Base-by-base conservation (phyloP, 2,329 filamentous ascomycete genomes). In the Neocatenulostroma microsporum region DNA sequence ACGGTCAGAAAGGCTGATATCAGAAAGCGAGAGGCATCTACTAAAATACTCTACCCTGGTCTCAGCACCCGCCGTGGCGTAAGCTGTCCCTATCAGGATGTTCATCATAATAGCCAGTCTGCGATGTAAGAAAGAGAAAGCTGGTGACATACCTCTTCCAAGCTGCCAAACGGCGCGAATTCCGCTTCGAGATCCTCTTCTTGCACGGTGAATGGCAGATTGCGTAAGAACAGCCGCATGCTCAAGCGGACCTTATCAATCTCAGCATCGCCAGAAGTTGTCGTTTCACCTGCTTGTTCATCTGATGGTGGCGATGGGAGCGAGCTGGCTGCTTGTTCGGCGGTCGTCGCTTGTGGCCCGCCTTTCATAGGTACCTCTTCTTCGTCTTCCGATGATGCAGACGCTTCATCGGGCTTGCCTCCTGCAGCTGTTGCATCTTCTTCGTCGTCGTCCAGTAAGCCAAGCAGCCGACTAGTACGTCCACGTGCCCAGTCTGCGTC, bases 41-140 rank as follows among this genome's bases (percentile, higher is more conserved):
- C 91, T 95, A 98, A 94, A 93, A 94, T 91, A 83, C 76, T 85
- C 80, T 87, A 80, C 81, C 82, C 80, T 78, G 68, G 72, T 59
- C 52, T 78, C 84, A 88, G 93, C 88, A 96, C 71, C 72, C 86
- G 84, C 85, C 68, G 57, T 64, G 72, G 83, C 83, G 89, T 95
- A 84, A 87, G 89, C 79, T 96, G 91, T 96, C 91, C 91, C 91
- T 96, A 96, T 96, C 91, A 78, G 83, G 83, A 76, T 77, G 69
- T 85, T 96, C 89, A 96, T 96, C 91, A 89, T 75, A 44, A 44
- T 24, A 37, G 25, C 36, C 34, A 12, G n/a, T 39, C 18, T 34
- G 21, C 40, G 49, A 36, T 40, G 50, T 73, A 46, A 32, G 38
- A 40, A 48, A 46, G 43, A 37, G 48, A 74, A 42, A 94, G 82